These are phyloP conservation scores for Saccharomycodes ludwigii DNA, from an alignment of 805 yeast species.

Conservation along the genomic window DNA sequence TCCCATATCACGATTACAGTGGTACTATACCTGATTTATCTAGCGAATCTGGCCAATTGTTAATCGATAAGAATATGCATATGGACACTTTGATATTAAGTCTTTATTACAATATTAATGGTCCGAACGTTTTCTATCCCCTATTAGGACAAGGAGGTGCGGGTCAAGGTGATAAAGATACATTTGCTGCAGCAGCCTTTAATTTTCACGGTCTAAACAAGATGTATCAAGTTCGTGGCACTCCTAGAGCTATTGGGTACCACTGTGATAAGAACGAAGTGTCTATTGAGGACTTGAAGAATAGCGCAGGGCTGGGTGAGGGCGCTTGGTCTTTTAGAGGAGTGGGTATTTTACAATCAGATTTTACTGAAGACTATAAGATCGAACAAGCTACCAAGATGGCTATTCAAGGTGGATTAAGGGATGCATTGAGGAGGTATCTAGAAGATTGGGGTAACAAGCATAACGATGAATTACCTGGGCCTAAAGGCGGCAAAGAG, in stretches of 20 bases:
- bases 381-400: conserved; percentile 10
- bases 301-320: background rate
- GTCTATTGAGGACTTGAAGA: background rate
- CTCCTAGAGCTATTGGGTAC: conserved; percentile 38
- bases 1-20: conserved; percentile 50
- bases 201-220: conserved; percentile 33
- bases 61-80: conserved; percentile 46
- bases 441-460: too few relatives aligned
- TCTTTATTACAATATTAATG: conserved; percentile 52
- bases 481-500: too few relatives aligned
- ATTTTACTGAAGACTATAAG: conserved; percentile 48
- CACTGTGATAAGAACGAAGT: conserved; percentile 9
- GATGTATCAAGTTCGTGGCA: conserved; percentile 43
- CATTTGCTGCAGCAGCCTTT: conserved; percentile 63
- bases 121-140: conserved; percentile 48
- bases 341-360: conserved; percentile 65
- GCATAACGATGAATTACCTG: too few relatives aligned
- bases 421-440: too few relatives aligned
- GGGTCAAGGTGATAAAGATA: conserved; percentile 80
- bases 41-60: conserved; percentile 57
- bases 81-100: conserved; percentile 45
- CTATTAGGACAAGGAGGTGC: conserved; percentile 47
- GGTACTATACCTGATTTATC: conserved; percentile 62
- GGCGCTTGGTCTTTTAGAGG: conserved; percentile 32
- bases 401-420: conserved; percentile 10